phyloP scores from a whole-genome alignment of 2,329 filamentous ascomycete genomes.

The Diplodia corticola region DNA sequence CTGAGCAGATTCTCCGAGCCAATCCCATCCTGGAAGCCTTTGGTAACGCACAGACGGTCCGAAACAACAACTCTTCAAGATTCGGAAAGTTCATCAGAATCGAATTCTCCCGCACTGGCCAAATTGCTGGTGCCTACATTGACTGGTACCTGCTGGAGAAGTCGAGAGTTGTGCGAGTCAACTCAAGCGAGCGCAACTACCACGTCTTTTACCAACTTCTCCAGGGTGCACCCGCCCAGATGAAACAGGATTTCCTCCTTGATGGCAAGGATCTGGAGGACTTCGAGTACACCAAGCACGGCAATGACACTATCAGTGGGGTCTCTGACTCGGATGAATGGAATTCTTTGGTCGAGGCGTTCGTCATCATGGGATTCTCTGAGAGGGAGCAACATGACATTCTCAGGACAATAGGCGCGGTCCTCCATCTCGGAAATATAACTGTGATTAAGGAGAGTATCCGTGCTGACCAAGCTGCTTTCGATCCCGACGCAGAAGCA shows the following conservation, averaged over 20 bases:
- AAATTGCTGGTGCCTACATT: constrained; percentile 94
- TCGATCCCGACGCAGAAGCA: constrained; percentile 72
- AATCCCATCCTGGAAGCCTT: constrained; percentile 98
- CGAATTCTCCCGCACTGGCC: constrained; percentile 82
- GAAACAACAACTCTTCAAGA: constrained; percentile 97
- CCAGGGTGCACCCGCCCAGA: constrained; percentile 71
- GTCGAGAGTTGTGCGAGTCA: constrained; percentile 91
- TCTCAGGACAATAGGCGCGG: constrained; percentile 82
- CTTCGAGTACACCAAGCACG: constrained; percentile 87
- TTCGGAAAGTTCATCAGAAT: constrained; percentile 99
- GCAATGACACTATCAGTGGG: constrained; percentile 87
- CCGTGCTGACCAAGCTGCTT: constrained; percentile 83
- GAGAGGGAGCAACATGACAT: constrained; percentile 81
- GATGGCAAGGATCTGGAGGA: constrained; percentile 75
- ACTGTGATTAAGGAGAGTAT: constrained; percentile 86
- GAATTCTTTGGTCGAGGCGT: constrained; percentile 86
- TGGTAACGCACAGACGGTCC: constrained; percentile 94
- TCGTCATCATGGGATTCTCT: constrained; percentile 89
- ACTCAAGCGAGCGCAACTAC: constrained; percentile 87
- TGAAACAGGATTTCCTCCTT: constrained; percentile 77
- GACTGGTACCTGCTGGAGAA: constrained; percentile 99
- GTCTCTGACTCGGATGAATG: constrained; percentile 91
- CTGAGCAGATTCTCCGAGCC: constrained; percentile 91
- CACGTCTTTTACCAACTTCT: constrained; percentile 97
- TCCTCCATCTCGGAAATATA: constrained; percentile 92